Conservation (phyloP, 139 green algal species). For the Chlorella ohadii region DNA sequence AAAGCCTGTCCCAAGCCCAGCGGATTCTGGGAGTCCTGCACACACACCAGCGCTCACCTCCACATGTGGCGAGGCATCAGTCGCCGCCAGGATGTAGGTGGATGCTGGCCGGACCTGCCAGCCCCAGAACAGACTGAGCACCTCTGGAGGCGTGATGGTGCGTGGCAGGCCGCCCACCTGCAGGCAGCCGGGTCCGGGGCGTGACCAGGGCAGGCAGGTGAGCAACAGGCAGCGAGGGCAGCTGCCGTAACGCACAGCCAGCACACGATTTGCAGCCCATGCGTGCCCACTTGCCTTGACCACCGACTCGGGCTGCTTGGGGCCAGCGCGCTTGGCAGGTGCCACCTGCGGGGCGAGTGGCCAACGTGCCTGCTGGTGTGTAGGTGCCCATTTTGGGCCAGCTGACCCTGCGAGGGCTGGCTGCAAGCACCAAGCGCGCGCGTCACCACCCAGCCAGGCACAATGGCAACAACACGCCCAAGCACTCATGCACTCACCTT, state of each 20-base stretch:
- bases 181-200: neutral
- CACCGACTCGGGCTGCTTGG: neutral
- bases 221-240: neutral
- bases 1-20: too few relatives aligned
- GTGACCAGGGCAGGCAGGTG: neutral
- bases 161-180: slow-evolving; percentile 36
- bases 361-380: too few relatives aligned
- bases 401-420: too few relatives aligned
- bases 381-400: too few relatives aligned
- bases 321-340: neutral
- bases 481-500: neutral
- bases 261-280: neutral
- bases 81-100: neutral
- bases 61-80: neutral
- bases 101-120: slow-evolving; percentile 8
- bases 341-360: neutral
- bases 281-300: neutral
- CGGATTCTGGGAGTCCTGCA: neutral
- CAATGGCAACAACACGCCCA: neutral
- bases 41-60: neutral
- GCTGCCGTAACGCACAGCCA: neutral
- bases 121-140: slow-evolving; percentile 46
- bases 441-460: too few relatives aligned
- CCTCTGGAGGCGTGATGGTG: slow-evolving; percentile 29
- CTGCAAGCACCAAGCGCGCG: too few relatives aligned